Base-by-base conservation (phyloP, 2,329 filamentous ascomycete genomes). In the Hymenoscyphus linearis region DNA sequence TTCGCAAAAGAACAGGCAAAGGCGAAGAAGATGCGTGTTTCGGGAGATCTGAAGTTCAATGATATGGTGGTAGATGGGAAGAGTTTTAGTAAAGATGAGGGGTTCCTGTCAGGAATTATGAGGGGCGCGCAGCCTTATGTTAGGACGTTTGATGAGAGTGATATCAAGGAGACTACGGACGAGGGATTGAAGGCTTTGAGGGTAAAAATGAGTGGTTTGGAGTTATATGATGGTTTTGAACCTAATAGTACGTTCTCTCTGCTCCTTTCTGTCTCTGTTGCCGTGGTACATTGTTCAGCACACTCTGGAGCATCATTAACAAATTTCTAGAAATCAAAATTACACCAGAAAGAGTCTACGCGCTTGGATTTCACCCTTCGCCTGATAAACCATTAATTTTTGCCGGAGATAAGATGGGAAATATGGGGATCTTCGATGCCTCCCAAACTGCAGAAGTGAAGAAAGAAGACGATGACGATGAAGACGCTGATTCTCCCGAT, bases 351-450 rank as follows among this genome's bases (percentile, higher is more conserved):
- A 80, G 93, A 58, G 83, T 96, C 14, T 99, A 98, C 71, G 83
- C 90, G 0, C 85, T 98, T 69, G 86, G 88, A 0, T 93, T 99
- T 68, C 95, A 99, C 69, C 95, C 95, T 0, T 93, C 87, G 0
- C 80, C 86, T 61, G 86, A 93, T 2, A 98, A 98, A 70, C 86
- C 93, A 0, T 79, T 99, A 2, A 82, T 98, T 1, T 96, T 99
- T 72, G 93, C 93, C 0, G 93, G 93, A 12, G 95, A 99, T 70
- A 99, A 99, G 73, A 83, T 96, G 66, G 93, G 95, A 1, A 90
- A 91, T 26, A 80, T 98, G 62, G 95, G 95, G 0, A 85, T 99
- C 0, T 93, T 97, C 59, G 93, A 99, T 71, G 92, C 88, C 1
- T 93, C 90, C 0, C 91, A 96, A 66, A 82, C 83, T 2, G 77